A percentile compares a stretch with the other conserved stretches of the same genome.
Conservation (phyloP, 164 flowering plant genomes). For the Vitis cinerea region DNA sequence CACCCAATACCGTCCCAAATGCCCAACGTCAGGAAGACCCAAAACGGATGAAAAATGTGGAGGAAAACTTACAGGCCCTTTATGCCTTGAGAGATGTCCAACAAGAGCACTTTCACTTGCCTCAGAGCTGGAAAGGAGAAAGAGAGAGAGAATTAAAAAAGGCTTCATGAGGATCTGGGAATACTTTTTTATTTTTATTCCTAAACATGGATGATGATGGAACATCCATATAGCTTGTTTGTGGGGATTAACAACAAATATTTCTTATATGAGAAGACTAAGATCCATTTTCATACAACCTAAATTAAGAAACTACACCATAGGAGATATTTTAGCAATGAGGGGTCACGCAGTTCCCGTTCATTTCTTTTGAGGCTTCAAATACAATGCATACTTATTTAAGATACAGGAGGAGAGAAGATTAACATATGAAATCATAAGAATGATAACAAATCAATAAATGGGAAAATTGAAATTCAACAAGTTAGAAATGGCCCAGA, state of each 20-base stretch:
- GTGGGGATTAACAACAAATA: neutral
- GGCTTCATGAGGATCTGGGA: neutral
- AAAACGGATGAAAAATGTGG: neutral
- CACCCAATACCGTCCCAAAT: slow-evolving; percentile 1
- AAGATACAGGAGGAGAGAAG: neutral
- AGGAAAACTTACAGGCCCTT: slow-evolving; percentile 77
- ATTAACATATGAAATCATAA: too few relatives aligned
- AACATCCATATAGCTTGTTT: neutral
- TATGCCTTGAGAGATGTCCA: slow-evolving; percentile 66
- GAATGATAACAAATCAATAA: too few relatives aligned
- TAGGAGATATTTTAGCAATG: neutral
- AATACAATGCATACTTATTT: neutral
- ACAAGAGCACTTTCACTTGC: slow-evolving; percentile 54
- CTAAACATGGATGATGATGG: too few relatives aligned
- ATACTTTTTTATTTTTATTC: too few relatives aligned
- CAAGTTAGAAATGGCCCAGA: too few relatives aligned
- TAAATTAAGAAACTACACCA: neutral
- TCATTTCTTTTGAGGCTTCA: neutral
- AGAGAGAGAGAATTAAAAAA: neutral
- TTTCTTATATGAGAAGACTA: neutral
- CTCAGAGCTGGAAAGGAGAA: slow-evolving; percentile 40
- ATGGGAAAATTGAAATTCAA: too few relatives aligned
- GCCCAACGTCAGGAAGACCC: neutral
- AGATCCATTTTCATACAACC: neutral
- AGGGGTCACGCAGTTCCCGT: neutral